Evolutionary conservation across 2,329 filamentous ascomycete species (phyloP).

Genomic region (Cytospora paraplurivora): DNA sequence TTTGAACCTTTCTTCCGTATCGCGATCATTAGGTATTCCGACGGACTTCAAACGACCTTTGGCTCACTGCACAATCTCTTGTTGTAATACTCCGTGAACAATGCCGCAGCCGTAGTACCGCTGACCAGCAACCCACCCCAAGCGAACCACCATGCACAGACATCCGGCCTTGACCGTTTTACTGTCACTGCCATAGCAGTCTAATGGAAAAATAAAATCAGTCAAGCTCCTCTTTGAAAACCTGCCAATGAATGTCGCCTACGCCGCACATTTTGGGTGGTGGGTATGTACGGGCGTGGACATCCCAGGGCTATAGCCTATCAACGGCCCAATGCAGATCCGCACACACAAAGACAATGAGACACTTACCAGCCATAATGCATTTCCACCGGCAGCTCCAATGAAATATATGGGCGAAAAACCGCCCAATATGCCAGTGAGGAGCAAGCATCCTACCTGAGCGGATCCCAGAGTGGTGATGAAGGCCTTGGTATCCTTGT

Average conservation of each 20-base stretch:
- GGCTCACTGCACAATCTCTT: neutral
- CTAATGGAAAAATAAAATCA: too few species aligned
- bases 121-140: constrained; percentile 33
- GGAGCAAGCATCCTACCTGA: constrained; percentile 29
- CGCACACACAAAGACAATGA: neutral
- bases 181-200: constrained; percentile 31
- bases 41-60: neutral
- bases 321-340: too few species aligned
- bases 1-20: too few species aligned
- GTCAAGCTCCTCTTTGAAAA: too few species aligned
- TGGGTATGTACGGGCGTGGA: too few species aligned
- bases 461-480: constrained; percentile 28
- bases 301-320: too few species aligned
- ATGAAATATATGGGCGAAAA: constrained; percentile 30
- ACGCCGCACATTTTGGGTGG: too few species aligned
- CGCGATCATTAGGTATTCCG: too few species aligned
- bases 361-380: constrained; percentile 25
- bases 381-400: constrained; percentile 29
- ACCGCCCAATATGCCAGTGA: constrained; percentile 27
- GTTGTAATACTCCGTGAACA: constrained; percentile 29
- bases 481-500: constrained; percentile 37
- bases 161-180: constrained; percentile 30
- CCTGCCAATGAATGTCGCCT: too few species aligned
- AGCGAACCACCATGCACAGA: constrained; percentile 33
- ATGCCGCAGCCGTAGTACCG: constrained; percentile 30